Base-by-base conservation (phyloP, 805 yeast genomes). In the Kockiozyma suomiensis region DNA sequence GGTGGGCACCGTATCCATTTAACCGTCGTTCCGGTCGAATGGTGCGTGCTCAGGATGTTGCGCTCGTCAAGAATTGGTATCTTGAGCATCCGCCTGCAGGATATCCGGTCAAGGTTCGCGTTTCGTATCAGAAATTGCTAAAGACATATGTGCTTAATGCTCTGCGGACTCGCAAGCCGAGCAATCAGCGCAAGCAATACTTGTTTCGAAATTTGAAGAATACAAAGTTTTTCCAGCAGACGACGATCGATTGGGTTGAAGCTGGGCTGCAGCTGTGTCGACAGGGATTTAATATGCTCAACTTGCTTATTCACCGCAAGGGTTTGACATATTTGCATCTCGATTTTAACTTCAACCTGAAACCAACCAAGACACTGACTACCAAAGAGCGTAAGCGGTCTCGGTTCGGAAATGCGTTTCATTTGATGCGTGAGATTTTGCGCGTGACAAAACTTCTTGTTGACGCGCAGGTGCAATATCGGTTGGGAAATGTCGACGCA, bases 221-320 rank as follows among this genome's bases (percentile, higher is more conserved):
- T 48, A 94, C 99, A 0, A 92, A 90, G 69, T 94, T 83, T 72
- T 94, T 94, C 74, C 96, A 90, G 70, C 86, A 88, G 68, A 93
- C 99, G 0, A 81, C 92, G 0, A 85, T 94, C 51, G 99, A 94
- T 73, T 94, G 99, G 99, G 94, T 93, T 2, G 99, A 94, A 73
- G 99, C 98, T 0, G 99, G 97, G 30, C 77, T 94, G 58, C 98
- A 94, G 74, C 84, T 94, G 1, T 88, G 97, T 70, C 82, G 84
- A 40, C 99, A 94, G 74, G 99, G 99, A 2, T 89, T 86, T 73
- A 93, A 90, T 68, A 92, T 93, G 96, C 79, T 94, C 49, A 92
- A 91, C 72, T 75, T 94, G 37, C 77, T 94, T 65, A 90, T 94
- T 52, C 98, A 94, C 72, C 83, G 91, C 69, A 86, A 88, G 67